Percentiles rank a stretch among this genome's conserved stretches.
Evolutionary conservation across 208 protist genomes (phyloP).

Genomic region (Crithidia fasciculata): DNA sequence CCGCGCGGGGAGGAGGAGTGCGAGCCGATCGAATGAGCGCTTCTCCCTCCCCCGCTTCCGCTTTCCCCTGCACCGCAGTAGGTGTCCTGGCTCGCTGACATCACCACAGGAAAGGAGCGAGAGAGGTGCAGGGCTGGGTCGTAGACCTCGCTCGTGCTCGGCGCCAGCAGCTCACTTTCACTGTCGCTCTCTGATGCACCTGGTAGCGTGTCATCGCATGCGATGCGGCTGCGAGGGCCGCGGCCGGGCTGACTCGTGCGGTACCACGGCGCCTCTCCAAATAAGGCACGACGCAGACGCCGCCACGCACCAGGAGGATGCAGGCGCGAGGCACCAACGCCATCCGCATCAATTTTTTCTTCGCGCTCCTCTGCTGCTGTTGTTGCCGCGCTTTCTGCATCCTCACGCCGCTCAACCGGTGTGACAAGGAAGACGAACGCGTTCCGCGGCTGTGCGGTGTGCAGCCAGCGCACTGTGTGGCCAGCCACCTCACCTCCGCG

Average conservation of each 20-base stretch:
- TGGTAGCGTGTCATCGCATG: background rate
- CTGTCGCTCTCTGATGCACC: background rate
- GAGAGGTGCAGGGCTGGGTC: background rate
- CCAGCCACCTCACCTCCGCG: constrained; percentile 60
- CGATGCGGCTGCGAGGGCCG: constrained; percentile 14
- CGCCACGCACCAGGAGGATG: background rate
- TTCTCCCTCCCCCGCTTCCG: background rate
- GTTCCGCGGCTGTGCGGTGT: constrained; percentile 59
- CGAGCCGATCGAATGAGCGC: background rate
- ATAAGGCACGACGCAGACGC: constrained; percentile 11
- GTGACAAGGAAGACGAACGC: constrained; percentile 75
- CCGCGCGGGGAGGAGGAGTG: background rate
- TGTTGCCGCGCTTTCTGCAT: background rate
- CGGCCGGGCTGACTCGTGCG: background rate
- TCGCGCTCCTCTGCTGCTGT: background rate
- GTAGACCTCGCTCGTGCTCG: background rate
- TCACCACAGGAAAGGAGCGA: background rate
- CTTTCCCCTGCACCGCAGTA: background rate
- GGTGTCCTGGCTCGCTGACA: background rate
- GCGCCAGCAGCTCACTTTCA: no score
- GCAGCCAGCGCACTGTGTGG: constrained; percentile 72
- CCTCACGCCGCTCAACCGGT: constrained; percentile 41
- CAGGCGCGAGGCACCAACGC: no score
- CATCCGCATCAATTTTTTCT: no score
- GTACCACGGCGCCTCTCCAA: constrained; percentile 35